Percentiles rank a stretch among this genome's conserved stretches.
Evolutionary conservation across 495 filamentous ascomycete genomes (phyloP).

Genomic region (Penicillium cosmopolitanum): DNA sequence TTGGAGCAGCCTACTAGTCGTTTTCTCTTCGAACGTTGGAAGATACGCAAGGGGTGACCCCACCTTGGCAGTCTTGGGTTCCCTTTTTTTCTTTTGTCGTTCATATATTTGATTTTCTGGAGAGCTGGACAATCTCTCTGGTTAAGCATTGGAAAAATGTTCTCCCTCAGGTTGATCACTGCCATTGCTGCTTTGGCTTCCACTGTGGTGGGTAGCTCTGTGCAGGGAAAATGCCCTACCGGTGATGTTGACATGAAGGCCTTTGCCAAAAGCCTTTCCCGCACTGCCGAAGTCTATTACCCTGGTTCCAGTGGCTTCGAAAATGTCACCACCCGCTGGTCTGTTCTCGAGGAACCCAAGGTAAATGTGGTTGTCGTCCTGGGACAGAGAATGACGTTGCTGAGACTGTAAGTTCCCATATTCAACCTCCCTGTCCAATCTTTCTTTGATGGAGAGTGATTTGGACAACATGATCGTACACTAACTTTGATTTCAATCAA

Average conservation of each 20-base stretch:
- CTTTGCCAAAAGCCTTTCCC: conserved; percentile 41
- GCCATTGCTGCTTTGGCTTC: conserved; percentile 25
- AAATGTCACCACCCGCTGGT: conserved; percentile 49
- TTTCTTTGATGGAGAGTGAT: not conserved
- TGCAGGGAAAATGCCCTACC: conserved; percentile 8
- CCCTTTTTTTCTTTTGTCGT: conserved; percentile 2
- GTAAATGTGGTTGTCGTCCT: conserved; percentile 51
- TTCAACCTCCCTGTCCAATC: not conserved
- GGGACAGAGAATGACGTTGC: conserved; percentile 55
- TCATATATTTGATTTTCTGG: not conserved
- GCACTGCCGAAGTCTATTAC: conserved; percentile 45
- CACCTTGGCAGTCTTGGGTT: too few species aligned
- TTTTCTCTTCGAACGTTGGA: too few species aligned
- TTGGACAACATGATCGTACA: not conserved
- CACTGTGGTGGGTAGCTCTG: conserved; percentile 2
- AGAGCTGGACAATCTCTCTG: not conserved
- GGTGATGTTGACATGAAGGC: conserved; percentile 15
- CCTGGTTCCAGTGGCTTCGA: conserved; percentile 46
- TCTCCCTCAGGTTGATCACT: conserved; percentile 18
- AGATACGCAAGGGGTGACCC: too few species aligned
- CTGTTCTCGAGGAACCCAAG: conserved; percentile 38
- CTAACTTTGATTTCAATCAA: conserved; percentile 20
- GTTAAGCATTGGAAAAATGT: not conserved
- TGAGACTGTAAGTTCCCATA: conserved; percentile 39
- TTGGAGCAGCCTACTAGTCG: too few species aligned